A percentile compares a stretch with the other conserved stretches of the same genome.
phyloP scores from a whole-genome alignment of 139 green algal genomes.

The Chlorella ohadii region DNA sequence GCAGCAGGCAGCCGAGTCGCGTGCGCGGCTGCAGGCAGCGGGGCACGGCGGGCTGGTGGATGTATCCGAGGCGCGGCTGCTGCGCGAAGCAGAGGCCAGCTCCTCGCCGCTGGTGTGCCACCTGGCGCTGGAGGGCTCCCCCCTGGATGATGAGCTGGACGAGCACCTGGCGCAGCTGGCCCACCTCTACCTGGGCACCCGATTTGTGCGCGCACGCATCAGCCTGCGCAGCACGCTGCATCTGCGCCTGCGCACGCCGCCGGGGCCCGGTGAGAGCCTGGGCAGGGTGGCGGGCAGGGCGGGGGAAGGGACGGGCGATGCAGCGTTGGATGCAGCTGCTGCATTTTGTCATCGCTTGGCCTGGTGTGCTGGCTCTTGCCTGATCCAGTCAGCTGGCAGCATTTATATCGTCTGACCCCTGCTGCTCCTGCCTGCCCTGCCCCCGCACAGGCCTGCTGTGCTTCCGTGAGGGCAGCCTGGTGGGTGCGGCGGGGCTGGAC shows the following conservation, averaged over 20 bases:
- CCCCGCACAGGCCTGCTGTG: conserved; percentile 30
- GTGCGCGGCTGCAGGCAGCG: not conserved
- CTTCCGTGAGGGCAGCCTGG: conserved; percentile 3
- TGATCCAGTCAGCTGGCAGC: too few relatives aligned
- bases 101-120: conserved; percentile 4
- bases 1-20: not conserved
- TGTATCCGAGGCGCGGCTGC: not conserved
- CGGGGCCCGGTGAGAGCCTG: conserved; percentile 11
- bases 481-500: conserved; percentile 7
- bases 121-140: not conserved
- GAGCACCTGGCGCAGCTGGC: conserved; percentile 25
- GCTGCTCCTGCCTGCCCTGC: too few relatives aligned
- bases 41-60: conserved; percentile 6
- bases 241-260: conserved; percentile 18
- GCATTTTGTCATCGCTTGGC: too few relatives aligned
- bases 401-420: too few relatives aligned
- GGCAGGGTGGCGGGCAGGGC: not conserved
- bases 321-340: too few relatives aligned
- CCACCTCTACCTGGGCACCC: conserved; percentile 28
- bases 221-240: conserved; percentile 26
- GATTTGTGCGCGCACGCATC: conserved; percentile 15
- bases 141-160: conserved; percentile 20
- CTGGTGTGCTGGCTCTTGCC: too few relatives aligned
- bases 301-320: too few relatives aligned
- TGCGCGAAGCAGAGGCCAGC: not conserved